Conservation (phyloP, 352 stramenopile species). For the Pythium monospermum region DNA sequence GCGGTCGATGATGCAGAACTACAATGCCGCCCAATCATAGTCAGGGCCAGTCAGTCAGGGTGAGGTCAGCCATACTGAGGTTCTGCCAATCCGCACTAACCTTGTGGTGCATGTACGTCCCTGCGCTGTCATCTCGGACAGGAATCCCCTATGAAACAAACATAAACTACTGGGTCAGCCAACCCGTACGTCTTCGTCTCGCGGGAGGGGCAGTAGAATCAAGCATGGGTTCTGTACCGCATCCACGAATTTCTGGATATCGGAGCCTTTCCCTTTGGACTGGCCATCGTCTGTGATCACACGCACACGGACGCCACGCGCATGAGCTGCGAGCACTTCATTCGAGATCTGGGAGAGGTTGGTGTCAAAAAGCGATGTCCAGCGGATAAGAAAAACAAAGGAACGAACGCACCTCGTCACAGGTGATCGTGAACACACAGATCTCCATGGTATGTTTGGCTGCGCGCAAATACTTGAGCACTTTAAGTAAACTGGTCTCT, state of each 20-base stretch:
- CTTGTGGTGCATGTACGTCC: slow-evolving; percentile 74
- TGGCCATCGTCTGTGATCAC: slow-evolving; percentile 66
- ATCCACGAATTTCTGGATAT: slow-evolving; percentile 74
- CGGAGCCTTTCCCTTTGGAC: slow-evolving; percentile 48
- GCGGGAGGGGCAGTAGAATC: no score
- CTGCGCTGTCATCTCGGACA: slow-evolving; percentile 50
- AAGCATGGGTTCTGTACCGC: no score
- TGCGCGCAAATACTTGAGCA: slow-evolving; percentile 40
- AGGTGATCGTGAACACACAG: slow-evolving; percentile 73
- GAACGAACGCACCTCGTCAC: slow-evolving; percentile 38
- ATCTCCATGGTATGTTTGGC: slow-evolving; percentile 55
- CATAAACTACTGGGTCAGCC: background rate
- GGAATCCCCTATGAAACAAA: slow-evolving; percentile 39
- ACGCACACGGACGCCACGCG: slow-evolving; percentile 44
- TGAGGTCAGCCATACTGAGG: background rate
- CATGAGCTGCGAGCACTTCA: slow-evolving; percentile 46
- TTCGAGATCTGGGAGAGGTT: slow-evolving; percentile 40
- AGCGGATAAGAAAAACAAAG: background rate
- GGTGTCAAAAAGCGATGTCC: background rate
- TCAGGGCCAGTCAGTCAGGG: no score
- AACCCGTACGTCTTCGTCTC: background rate
- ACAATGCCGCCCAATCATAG: no score
- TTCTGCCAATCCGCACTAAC: slow-evolving; percentile 12
- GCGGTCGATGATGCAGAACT: slow-evolving; percentile 73
- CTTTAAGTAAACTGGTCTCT: slow-evolving; percentile 48